phyloP scores from a whole-genome alignment of 768 basidiomycete genomes.

The Macrocybe gigantea region DNA sequence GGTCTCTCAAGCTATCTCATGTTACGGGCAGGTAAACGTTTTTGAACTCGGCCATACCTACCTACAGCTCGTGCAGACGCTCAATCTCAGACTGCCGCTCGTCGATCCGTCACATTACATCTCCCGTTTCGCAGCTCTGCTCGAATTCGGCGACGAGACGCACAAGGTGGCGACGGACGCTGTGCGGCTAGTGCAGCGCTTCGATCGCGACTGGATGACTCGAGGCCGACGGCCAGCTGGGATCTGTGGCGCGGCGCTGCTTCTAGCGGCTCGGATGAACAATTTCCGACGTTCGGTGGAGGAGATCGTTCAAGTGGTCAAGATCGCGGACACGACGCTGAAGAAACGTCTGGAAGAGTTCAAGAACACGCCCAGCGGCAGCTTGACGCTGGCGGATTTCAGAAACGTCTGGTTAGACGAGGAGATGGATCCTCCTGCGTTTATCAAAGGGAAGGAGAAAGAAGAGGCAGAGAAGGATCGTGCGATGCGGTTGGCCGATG shows the following conservation, averaged over 20 bases:
- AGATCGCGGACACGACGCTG: conserved; percentile 94
- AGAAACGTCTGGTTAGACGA: conserved; percentile 88
- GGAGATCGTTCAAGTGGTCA: conserved; percentile 98
- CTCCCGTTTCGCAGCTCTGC: conserved; percentile 86
- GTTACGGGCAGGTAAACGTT: conserved; percentile 74
- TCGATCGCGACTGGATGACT: conserved; percentile 97
- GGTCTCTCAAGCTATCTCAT: background rate
- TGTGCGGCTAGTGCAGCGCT: conserved; percentile 85
- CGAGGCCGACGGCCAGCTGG: conserved; percentile 93
- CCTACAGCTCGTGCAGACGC: conserved; percentile 84
- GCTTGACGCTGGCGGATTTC: conserved; percentile 84
- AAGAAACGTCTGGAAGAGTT: conserved; percentile 95
- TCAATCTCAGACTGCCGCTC: conserved; percentile 79
- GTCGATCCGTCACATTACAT: conserved; percentile 98
- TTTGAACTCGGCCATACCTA: conserved; percentile 96
- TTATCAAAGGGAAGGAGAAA: conserved; percentile 67
- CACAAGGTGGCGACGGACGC: conserved; percentile 91
- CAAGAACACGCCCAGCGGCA: conserved; percentile 81
- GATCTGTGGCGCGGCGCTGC: conserved; percentile 92
- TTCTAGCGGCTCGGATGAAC: conserved; percentile 97
- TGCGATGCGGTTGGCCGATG: conserved; percentile 20
- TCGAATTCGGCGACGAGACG: conserved; percentile 95
- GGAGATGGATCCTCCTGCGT: conserved; percentile 89
- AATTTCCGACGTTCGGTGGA: conserved; percentile 90
- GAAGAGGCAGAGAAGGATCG: conserved; percentile 50